Conservation (phyloP, 257 asterid species). For the Forsythia viridissima region DNA sequence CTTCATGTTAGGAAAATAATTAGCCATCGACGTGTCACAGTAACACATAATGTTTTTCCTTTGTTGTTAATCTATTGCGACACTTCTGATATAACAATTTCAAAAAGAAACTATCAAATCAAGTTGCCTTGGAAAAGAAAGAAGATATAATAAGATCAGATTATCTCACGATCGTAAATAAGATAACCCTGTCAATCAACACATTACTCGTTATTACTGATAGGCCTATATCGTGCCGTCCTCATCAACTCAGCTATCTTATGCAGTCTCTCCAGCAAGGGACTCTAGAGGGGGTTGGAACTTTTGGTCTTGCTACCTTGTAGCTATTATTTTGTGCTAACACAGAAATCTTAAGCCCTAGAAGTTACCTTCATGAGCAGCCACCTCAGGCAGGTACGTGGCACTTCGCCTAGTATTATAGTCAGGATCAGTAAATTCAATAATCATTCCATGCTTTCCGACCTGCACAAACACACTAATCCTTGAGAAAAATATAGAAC, state of each 20-base stretch:
- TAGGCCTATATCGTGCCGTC: neutral
- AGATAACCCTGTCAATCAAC: neutral
- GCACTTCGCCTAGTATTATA: constrained; percentile 71
- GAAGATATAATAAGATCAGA: neutral
- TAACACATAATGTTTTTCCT: neutral
- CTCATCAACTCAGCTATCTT: neutral
- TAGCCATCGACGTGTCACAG: neutral
- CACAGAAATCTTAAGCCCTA: neutral
- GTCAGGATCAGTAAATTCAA: constrained; percentile 86
- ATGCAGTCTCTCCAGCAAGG: neutral
- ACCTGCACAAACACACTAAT: constrained; percentile 47
- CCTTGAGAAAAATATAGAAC: neutral
- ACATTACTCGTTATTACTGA: neutral
- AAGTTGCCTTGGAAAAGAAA: neutral
- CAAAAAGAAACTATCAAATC: neutral
- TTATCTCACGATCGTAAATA: neutral
- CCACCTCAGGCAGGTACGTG: constrained; percentile 97
- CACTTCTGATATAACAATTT: neutral
- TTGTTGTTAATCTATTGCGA: neutral
- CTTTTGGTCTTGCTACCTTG: neutral
- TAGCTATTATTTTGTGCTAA: neutral
- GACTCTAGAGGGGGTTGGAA: neutral
- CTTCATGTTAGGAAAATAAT: neutral
- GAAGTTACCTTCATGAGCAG: constrained; percentile 89
- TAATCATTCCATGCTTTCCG: constrained; percentile 92